phyloP scores from a whole-genome alignment of 1,139 yeast species.

The Saccharomyces hybrid region DNA sequence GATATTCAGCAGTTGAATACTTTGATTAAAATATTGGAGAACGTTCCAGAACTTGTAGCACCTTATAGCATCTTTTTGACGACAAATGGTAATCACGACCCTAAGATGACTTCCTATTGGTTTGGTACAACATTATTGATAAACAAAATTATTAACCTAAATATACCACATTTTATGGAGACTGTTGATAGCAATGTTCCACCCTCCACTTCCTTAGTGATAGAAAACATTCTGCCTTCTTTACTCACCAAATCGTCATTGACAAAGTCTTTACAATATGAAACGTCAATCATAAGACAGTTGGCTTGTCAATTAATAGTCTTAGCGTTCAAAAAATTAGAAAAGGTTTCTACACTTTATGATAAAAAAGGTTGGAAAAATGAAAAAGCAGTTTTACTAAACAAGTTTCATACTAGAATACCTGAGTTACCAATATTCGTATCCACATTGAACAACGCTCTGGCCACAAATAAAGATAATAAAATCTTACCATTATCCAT shows the following conservation, averaged over 20 bases:
- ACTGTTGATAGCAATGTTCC: constrained; percentile 21
- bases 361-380: constrained; percentile 36
- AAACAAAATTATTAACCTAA: constrained; percentile 48
- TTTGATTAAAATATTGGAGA: constrained; percentile 42
- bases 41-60: constrained; percentile 63
- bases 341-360: constrained; percentile 35
- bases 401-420: constrained; percentile 33
- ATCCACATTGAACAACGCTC: constrained; percentile 34
- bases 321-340: constrained; percentile 47
- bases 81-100: constrained; percentile 57
- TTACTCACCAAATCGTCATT: constrained; percentile 55
- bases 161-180: constrained; percentile 38
- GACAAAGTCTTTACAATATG: constrained; percentile 49
- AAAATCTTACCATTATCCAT: constrained; percentile 35
- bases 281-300: constrained; percentile 54
- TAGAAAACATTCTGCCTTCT: constrained; percentile 57
- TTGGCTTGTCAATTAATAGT: constrained; percentile 54
- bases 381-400: constrained; percentile 34
- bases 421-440: constrained; percentile 43
- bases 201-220: constrained; percentile 31
- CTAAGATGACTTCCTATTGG: constrained; percentile 74
- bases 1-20: constrained; percentile 54
- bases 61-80: constrained; percentile 58
- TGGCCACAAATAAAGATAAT: constrained; percentile 31
- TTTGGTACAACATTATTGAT: constrained; percentile 61